Percentiles rank a stretch among this genome's conserved stretches.
Conservation (phyloP, 441 rosid species). For the Breynia disticha region DNA sequence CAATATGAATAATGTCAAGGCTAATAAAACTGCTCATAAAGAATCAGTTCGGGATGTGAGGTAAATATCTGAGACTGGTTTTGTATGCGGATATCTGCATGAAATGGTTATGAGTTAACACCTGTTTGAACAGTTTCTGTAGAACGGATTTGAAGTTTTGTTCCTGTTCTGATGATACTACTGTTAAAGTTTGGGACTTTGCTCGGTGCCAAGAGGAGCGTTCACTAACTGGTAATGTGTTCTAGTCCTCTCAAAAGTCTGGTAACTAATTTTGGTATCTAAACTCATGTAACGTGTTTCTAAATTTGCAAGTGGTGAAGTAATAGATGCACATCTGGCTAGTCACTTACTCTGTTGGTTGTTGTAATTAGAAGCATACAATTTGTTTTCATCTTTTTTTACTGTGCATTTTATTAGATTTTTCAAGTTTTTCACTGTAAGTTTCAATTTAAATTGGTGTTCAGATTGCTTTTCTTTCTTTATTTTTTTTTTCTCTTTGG, state of each 20-base stretch:
- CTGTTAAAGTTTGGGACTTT: conserved; percentile 98
- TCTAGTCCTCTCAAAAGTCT: conserved; percentile 15
- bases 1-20: conserved; percentile 97
- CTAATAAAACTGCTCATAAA: conserved; percentile 88
- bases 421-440: too few species aligned
- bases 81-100: neutral
- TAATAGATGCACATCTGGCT: too few species aligned
- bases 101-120: conserved; percentile 3
- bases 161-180: conserved; percentile 96
- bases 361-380: too few species aligned
- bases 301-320: neutral
- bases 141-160: conserved; percentile 97
- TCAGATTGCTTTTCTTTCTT: too few species aligned
- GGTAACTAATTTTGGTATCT: conserved; percentile 4
- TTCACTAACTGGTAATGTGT: conserved; percentile 83
- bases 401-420: too few species aligned
- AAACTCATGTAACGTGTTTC: neutral
- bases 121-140: conserved; percentile 62
- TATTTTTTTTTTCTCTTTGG: too few species aligned
- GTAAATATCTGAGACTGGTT: conserved; percentile 19
- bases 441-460: too few species aligned
- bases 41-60: conserved; percentile 92
- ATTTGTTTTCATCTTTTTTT: too few species aligned
- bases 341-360: too few species aligned
- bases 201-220: conserved; percentile 89